A percentile compares a stretch with the other conserved stretches of the same genome.
Evolutionary conservation across 2,329 filamentous ascomycete genomes (phyloP).

Genomic region (Fusarium decemcellulare): DNA sequence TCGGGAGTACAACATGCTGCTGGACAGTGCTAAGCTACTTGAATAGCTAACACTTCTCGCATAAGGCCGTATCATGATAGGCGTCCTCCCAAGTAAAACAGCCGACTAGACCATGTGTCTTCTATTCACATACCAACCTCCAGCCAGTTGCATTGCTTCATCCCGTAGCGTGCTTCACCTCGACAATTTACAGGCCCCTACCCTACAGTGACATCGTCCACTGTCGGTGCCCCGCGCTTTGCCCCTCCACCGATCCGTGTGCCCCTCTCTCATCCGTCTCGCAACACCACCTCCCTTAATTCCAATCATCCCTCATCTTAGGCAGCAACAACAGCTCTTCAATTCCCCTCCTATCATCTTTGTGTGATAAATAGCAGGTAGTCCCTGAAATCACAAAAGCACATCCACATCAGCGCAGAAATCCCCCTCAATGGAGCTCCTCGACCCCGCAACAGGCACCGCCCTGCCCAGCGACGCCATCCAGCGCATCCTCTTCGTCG

Average conservation of each 20-base stretch:
- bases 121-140: not conserved
- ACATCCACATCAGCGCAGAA: not conserved
- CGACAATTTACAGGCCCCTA: constrained; percentile 16
- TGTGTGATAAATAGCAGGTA: not conserved
- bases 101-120: too few relatives aligned
- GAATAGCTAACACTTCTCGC: too few relatives aligned
- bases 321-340: not conserved
- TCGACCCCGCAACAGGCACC: constrained; percentile 80
- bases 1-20: too few relatives aligned
- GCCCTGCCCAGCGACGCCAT: constrained; percentile 82
- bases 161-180: constrained; percentile 26
- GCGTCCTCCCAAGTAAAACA: too few relatives aligned
- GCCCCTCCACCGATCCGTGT: constrained; percentile 36
- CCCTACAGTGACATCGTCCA: constrained; percentile 22
- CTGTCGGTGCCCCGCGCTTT: constrained; percentile 32
- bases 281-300: constrained; percentile 3
- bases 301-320: not conserved
- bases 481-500: constrained; percentile 86
- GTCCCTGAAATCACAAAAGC: not conserved
- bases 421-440: constrained; percentile 66
- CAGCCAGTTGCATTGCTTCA: constrained; percentile 33
- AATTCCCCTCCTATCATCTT: not conserved
- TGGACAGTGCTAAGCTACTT: not conserved
- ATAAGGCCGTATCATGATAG: too few relatives aligned
- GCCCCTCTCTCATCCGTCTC: constrained; percentile 19